Percentiles rank a stretch among this genome's conserved stretches.
Evolutionary conservation across 306 rosid species (phyloP).

Genomic region (Vigna angularis): DNA sequence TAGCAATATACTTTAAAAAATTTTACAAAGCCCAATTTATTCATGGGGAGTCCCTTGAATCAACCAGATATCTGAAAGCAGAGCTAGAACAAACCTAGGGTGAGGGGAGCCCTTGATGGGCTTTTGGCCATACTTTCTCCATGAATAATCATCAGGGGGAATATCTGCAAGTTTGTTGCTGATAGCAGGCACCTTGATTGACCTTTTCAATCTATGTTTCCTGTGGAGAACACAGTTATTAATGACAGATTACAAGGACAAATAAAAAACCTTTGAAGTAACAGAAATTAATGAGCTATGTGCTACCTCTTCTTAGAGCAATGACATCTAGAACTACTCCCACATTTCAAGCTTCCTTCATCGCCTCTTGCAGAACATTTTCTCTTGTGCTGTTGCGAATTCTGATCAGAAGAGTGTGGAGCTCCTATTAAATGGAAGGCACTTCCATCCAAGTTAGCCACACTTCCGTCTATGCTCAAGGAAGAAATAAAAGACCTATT

Average conservation of each 20-base stretch:
- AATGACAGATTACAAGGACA: conserved; percentile 12
- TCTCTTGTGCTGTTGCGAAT: conserved; percentile 83
- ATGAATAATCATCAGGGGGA: conserved; percentile 97
- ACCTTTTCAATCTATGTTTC: conserved; percentile 93
- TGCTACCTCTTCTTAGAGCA: conserved; percentile 97
- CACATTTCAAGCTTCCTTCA: conserved; percentile 87
- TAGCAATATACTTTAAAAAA: conserved; percentile 12
- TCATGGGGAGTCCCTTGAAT: conserved; percentile 1
- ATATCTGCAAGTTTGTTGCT: conserved; percentile 99
- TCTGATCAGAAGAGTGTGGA: conserved; percentile 81
- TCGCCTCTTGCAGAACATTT: conserved; percentile 89
- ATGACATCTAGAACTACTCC: conserved; percentile 90
- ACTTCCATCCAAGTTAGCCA: conserved; percentile 83
- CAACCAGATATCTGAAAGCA: conserved; percentile 24
- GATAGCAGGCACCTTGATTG: conserved; percentile 96
- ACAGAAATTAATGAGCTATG: conserved; percentile 31
- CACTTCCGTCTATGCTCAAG: conserved; percentile 93
- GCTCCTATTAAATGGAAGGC: conserved; percentile 87
- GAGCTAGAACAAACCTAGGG: conserved; percentile 70
- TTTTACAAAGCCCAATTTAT: conserved; percentile 14
- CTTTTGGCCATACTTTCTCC: conserved; percentile 99
- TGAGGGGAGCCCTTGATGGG: conserved; percentile 99
- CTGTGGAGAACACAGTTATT: conserved; percentile 49
- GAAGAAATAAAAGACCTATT: conserved; percentile 94
- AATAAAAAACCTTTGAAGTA: conserved; percentile 29